Base-by-base conservation (phyloP, 495 filamentous ascomycete species). In the Lophium mytilinum region DNA sequence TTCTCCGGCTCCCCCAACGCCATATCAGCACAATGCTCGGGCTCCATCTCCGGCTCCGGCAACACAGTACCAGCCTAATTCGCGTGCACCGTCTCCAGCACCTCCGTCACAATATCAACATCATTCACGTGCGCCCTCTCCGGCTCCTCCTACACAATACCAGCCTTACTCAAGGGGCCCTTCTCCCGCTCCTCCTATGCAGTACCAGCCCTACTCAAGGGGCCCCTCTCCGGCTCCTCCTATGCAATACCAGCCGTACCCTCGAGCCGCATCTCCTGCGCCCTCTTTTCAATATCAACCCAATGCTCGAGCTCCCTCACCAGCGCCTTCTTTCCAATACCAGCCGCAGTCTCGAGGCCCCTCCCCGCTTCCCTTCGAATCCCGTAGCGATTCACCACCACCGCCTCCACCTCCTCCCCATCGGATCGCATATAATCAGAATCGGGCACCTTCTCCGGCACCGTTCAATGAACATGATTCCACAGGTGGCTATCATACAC, bases 401-500 rank as follows among this genome's bases (percentile, higher is more conserved):
- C 72, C 72, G n/a, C 73, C 72, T 24, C 66, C 73, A 9, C 70
- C 72, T 19, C 69, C 73, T 39, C 68, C 71, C 12, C 73, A 75
- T 59, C 64, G 68, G 37, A 62, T 72, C 11, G 65, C 62, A 0
- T 73, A 73, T 47, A 65, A 68, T 39, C 70, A 57, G 4, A 65
- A 52, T 40, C 48, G 62, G 56, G 55, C 69, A n/a, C 68, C 67
- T 1, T 72, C 65, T 19, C 60, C 64, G 12, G 65, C 68, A 36
- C 62, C 62, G 3, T 65, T 64, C 30, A 52, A 66, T 40, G 55
- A 63, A 1, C 21, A 49, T 9, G 40, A 45, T 10, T 40, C 41
- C 18, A 41, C 37, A 17, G 19, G 12, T 50, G 75, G 73, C 21
- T 76, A 80, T 45, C 73, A 78, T 52, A 84, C 83, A 3, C 84